A percentile compares a stretch with the other conserved stretches of the same genome.
phyloP scores from a whole-genome alignment of 306 rosid species.

The Castanea crenata region DNA sequence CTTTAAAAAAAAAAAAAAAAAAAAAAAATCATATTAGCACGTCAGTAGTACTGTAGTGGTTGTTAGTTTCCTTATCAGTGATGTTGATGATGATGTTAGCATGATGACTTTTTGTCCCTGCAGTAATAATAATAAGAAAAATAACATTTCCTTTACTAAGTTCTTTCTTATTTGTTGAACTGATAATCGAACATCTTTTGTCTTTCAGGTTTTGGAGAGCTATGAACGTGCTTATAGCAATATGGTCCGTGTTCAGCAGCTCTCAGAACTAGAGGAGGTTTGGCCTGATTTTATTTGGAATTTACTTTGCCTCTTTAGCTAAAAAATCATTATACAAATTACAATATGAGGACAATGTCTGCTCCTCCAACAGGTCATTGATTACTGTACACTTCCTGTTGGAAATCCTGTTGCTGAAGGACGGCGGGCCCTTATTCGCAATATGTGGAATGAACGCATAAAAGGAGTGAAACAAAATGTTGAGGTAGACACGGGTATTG shows the following conservation, averaged over 20 bases:
- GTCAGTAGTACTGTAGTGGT: no score
- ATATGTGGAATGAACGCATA: conserved; percentile 99
- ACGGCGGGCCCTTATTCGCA: conserved; percentile 86
- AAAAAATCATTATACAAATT: neutral
- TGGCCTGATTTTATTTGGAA: conserved; percentile 21
- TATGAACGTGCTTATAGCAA: conserved; percentile 95
- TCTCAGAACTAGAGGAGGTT: conserved; percentile 98
- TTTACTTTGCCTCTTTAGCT: conserved; percentile 9
- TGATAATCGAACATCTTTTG: neutral
- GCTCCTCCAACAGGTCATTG: conserved; percentile 66
- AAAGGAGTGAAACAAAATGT: conserved; percentile 93
- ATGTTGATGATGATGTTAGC: no score
- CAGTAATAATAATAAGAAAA: neutral
- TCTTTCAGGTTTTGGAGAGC: conserved; percentile 86
- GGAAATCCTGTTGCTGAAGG: conserved; percentile 80
- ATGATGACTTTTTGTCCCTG: no score
- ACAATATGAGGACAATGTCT: conserved; percentile 13
- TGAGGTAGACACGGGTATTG: conserved; percentile 50
- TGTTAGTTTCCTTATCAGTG: no score
- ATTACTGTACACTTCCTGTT: conserved; percentile 83
- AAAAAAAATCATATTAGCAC: no score
- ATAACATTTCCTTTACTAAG: neutral
- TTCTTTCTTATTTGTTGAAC: neutral
- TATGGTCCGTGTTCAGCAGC: conserved; percentile 97
- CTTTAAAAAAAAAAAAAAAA: no score